Conservation (phyloP, 2,329 filamentous ascomycete species). For the Ophiocordyceps sinensis region DNA sequence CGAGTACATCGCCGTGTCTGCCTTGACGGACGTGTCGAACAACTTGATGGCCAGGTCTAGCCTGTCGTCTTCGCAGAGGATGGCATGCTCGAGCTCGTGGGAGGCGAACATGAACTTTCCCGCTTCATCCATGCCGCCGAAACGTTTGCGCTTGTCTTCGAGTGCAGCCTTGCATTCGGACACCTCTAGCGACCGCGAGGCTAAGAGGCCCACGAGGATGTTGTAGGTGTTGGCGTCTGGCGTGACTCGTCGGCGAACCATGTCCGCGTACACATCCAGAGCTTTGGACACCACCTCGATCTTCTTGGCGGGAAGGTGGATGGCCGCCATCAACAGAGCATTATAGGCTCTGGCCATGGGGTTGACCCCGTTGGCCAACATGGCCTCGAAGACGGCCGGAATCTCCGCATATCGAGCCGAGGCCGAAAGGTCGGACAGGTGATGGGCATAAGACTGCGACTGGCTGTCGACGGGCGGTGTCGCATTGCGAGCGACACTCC, state of each 20-base stretch:
- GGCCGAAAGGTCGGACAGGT: constrained; percentile 60
- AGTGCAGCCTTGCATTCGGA: constrained; percentile 56
- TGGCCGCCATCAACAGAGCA: constrained; percentile 69
- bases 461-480: constrained; percentile 50
- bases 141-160: constrained; percentile 71
- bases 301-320: constrained; percentile 64
- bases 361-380: constrained; percentile 68
- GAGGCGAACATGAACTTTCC: constrained; percentile 83
- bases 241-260: constrained; percentile 72
- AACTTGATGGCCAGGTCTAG: constrained; percentile 73
- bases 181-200: constrained; percentile 67
- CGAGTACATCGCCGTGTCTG: constrained; percentile 52
- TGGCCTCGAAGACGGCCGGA: constrained; percentile 76
- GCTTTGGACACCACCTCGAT: constrained; percentile 81
- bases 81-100: constrained; percentile 73
- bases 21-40: constrained; percentile 60
- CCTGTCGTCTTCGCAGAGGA: constrained; percentile 76
- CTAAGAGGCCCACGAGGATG: constrained; percentile 70
- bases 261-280: constrained; percentile 89
- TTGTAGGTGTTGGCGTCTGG: constrained; percentile 81
- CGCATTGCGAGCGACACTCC: constrained; percentile 37
- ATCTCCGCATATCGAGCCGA: constrained; percentile 72
- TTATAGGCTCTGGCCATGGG: constrained; percentile 86
- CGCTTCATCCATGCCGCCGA: constrained; percentile 69
- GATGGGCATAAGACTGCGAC: constrained; percentile 58